Evolutionary conservation across 345 rosid genomes (phyloP).

Genomic region (Brassica juncea): DNA sequence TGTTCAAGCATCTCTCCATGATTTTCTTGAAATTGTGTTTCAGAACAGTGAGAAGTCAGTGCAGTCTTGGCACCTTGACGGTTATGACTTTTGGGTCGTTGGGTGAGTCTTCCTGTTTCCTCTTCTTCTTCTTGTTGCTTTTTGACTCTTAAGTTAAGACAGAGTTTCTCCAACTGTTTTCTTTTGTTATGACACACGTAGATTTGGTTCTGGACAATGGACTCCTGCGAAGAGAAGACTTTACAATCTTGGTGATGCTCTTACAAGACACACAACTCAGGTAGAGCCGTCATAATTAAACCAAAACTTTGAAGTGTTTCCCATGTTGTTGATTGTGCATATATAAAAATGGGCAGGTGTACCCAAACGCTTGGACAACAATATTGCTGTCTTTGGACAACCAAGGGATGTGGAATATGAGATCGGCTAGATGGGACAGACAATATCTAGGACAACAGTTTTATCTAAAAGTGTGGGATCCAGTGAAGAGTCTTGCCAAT

Average conservation of each 20-base stretch:
- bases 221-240: constrained; percentile 50
- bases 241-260: constrained; percentile 75
- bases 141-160: not conserved
- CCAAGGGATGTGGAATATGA: constrained; percentile 98
- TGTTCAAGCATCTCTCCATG: constrained; percentile 57
- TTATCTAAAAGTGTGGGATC: constrained; percentile 77
- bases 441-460: constrained; percentile 88
- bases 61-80: constrained; percentile 98
- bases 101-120: constrained; percentile 58
- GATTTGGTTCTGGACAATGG: constrained; percentile 84
- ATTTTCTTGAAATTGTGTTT: constrained; percentile 72
- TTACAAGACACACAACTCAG: constrained; percentile 88
- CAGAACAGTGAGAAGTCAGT: constrained; percentile 66
- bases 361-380: constrained; percentile 81
- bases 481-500: constrained; percentile 57
- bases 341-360: constrained; percentile 53
- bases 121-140: not conserved
- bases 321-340: not conserved
- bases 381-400: constrained; percentile 82
- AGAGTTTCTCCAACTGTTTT: constrained; percentile 6
- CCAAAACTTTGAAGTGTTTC: not conserved
- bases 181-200: constrained; percentile 9
- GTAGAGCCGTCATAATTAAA: constrained; percentile 19
- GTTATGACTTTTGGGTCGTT: constrained; percentile 88
- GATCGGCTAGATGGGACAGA: constrained; percentile 87